Conservation (phyloP, 768 basidiomycete species). For the Xerocomellus intermedius region DNA sequence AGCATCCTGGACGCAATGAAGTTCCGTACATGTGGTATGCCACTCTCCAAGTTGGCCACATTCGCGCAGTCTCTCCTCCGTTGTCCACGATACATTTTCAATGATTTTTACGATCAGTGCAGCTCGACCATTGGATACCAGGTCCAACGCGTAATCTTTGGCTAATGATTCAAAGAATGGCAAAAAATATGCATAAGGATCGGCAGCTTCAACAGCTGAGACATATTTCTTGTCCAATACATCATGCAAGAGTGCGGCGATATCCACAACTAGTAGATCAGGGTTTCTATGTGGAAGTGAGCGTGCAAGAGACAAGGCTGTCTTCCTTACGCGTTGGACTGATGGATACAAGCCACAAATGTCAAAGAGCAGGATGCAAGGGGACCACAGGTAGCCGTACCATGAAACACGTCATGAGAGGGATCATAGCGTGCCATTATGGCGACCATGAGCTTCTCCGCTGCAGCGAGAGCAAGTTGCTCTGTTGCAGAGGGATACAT, state of each 20-base stretch:
- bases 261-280: slow-evolving; percentile 76
- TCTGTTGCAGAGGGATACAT: slow-evolving; percentile 54
- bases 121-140: slow-evolving; percentile 61
- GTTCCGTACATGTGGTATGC: slow-evolving; percentile 70
- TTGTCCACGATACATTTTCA: slow-evolving; percentile 83
- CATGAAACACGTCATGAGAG: slow-evolving; percentile 78
- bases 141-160: slow-evolving; percentile 45
- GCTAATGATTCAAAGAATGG: slow-evolving; percentile 58
- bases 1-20: slow-evolving; percentile 82
- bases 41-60: slow-evolving; percentile 57
- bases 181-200: slow-evolving; percentile 64
- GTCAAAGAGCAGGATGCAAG: slow-evolving; percentile 3
- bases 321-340: slow-evolving; percentile 83
- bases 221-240: slow-evolving; percentile 86
- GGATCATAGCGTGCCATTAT: slow-evolving; percentile 78
- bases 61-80: slow-evolving; percentile 66
- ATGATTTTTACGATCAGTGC: slow-evolving; percentile 57
- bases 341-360: not conserved
- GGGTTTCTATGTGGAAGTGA: slow-evolving; percentile 43
- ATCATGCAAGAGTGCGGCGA: slow-evolving; percentile 88
- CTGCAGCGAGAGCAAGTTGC: slow-evolving; percentile 49
- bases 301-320: slow-evolving; percentile 67
- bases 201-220: slow-evolving; percentile 49
- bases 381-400: slow-evolving; percentile 40
- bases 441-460: slow-evolving; percentile 67